These are phyloP conservation scores for Gossypium mustelinum DNA, from an alignment of 345 rosid genomes.

Conservation along the genomic window DNA sequence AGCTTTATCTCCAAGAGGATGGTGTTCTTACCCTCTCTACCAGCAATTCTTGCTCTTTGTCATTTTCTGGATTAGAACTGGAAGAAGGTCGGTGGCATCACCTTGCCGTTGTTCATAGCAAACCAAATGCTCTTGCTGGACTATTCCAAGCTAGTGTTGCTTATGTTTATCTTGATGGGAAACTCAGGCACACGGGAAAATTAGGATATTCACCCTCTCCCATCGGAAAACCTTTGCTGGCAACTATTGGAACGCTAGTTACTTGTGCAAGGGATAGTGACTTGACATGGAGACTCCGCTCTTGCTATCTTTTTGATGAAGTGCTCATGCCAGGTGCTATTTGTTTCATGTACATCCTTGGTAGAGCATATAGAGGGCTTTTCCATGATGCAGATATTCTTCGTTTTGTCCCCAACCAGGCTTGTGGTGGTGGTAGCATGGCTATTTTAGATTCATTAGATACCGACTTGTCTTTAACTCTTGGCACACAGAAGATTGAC, in stretches of 20 bases:
- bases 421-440: constrained; percentile 99
- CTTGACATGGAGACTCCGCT: constrained; percentile 87
- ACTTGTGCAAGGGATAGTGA: constrained; percentile 73
- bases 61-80: constrained; percentile 92
- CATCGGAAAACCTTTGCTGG: constrained; percentile 87
- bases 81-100: constrained; percentile 99
- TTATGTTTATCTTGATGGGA: constrained; percentile 92
- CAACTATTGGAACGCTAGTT: constrained; percentile 77
- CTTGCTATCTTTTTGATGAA: constrained; percentile 98
- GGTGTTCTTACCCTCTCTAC: constrained; percentile 93
- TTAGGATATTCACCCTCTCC: constrained; percentile 99
- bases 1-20: constrained; percentile 92
- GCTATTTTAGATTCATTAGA: constrained; percentile 93
- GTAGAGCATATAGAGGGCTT: constrained; percentile 95
- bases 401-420: constrained; percentile 95
- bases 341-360: constrained; percentile 96
- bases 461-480: constrained; percentile 60
- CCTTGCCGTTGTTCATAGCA: constrained; percentile 98
- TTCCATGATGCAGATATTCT: constrained; percentile 92
- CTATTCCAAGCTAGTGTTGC: constrained; percentile 98
- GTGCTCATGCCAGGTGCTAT: constrained; percentile 92
- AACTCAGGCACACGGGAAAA: constrained; percentile 92
- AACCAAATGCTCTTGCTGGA: constrained; percentile 99
- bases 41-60: constrained; percentile 76
- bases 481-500: constrained; percentile 62